Base-by-base conservation (phyloP, 148 eudicot species). In the Heliamphora exappendiculata region DNA sequence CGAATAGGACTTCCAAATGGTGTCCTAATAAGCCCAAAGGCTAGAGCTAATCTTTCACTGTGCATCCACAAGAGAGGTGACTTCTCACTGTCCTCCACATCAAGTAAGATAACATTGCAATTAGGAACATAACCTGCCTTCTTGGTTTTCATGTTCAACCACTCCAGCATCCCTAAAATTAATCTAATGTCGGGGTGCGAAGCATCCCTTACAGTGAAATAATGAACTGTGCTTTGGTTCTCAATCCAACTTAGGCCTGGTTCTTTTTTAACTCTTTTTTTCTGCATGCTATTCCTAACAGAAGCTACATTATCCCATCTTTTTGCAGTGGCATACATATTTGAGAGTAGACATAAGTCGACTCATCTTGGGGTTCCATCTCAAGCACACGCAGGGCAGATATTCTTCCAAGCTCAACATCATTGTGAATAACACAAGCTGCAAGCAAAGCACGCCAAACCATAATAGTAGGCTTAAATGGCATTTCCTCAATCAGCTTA, bases 221-320 rank as follows among this genome's bases (percentile, higher is more conserved):
- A 88, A 84, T 94, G 93, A 63, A 84, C 79, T 9, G 55, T 83
- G 1, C 94, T 93, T 72, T 88, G 90, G 54, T 78, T 83, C 83
- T 88, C 97, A 55, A 94, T 83, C 98, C 98, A 94, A 82, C 98
- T 93, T 70, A 93, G 79, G 29, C 98, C 98, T 16, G 93, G 94
- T 79, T 93, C 98, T 81, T 93, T 93, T 84, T 84, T 94, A 70
- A 94, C 85, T 63, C 94, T 85, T 79, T 83, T 87, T 75, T 80
- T 87, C 82, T 91, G 90, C 98, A 94, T 94, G 75, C 69, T 80
- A 82, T 87, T 94, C 84, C 98, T 85, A 39, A 91, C 93, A 73
- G 72, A 70, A 76, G 98, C 94, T 68, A 94, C 98, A 81, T 82
- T 83, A 7, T 88, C 93, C 98, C 98, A 94, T 74, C 87, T 84